Evolutionary conservation across 108 stramenopile genomes (phyloP), one percentile per base, ranked within the genome.

Genomic region (Cyclotella atomus): DNA sequence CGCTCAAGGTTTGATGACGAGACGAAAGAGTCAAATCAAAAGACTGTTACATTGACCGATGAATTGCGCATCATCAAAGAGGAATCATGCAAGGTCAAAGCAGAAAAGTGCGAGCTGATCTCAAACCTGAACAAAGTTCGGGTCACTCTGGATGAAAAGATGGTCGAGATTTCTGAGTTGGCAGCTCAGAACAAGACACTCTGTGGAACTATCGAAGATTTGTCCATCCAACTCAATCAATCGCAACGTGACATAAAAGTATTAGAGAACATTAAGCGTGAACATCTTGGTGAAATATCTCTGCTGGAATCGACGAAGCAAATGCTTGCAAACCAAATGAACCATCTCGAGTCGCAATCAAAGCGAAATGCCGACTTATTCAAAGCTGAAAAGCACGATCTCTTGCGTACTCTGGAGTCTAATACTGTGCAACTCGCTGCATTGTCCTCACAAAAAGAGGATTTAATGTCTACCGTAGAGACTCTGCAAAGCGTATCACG

Each of bases 371-470:
- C 8, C 28, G 54, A 25, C 6, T 28, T 29, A 28, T 28, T 27
- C 17, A 9, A 28, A 9, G 25, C 28, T 29, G 54, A 55, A 9
- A 55, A 27, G 27, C 24, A 55, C 6, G 27, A 55, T 23, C 23
- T 55, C 12, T 8, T 17, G 25, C 6, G 28, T 8, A 28, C 3
- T 5, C 27, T 55, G 4, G 25, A 25, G 54, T 55, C 27, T 5
- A 55, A 29, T 8, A 28, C 28, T 28, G 4, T 5, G 4, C 54
- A 55, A 28, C 24, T 55, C 23, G 4, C 54, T 16, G 54, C 54
- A 6, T 55, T 55, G 54, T 6, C 24, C 24, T 4, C 54, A 28
- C 54, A 55, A 55, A 55, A 55, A 25, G 54, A 55, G 28, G 61
- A 62, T 9, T 35, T 62, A 32, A 62, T 62, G 20, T 7, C 61